phyloP scores from a whole-genome alignment of 352 stramenopile species.

The Phytophthora tubulina region DNA sequence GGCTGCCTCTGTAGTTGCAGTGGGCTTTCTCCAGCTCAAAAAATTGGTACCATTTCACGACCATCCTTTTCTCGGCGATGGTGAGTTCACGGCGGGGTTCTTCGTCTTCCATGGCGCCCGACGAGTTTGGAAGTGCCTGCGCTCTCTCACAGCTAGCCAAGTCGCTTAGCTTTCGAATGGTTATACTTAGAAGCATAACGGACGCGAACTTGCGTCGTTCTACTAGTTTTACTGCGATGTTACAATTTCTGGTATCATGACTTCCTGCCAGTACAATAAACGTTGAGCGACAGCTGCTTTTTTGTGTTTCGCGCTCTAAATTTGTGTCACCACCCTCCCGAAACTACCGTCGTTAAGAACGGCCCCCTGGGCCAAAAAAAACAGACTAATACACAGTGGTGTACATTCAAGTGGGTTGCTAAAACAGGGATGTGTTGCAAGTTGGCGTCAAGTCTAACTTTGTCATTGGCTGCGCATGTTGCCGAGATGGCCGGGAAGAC shows the following conservation, averaged over 20 bases:
- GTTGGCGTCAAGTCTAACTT: background rate
- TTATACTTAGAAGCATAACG: background rate
- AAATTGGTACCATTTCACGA: background rate
- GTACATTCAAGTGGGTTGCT: background rate
- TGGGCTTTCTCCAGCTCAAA: background rate
- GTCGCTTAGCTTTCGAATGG: background rate
- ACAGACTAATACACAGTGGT: too few species aligned
- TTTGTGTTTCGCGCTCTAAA: too few species aligned
- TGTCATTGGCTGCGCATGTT: constrained; percentile 1
- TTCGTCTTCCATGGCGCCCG: background rate
- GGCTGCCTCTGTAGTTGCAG: background rate
- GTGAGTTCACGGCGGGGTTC: background rate
- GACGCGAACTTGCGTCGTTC: background rate
- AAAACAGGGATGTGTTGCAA: background rate
- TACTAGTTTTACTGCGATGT: background rate
- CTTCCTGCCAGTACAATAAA: background rate
- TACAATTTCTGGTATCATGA: constrained; percentile 3
- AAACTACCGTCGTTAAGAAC: too few species aligned
- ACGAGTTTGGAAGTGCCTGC: background rate
- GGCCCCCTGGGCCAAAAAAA: too few species aligned
- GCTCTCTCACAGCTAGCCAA: background rate
- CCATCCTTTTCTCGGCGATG: background rate
- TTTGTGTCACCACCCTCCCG: too few species aligned
- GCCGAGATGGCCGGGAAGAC: background rate
- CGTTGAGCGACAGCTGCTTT: background rate